Percentiles rank a stretch among this genome's conserved stretches.
phyloP scores from a whole-genome alignment of 1,284 basidiomycete genomes.

The Apiotrichum siamense region DNA sequence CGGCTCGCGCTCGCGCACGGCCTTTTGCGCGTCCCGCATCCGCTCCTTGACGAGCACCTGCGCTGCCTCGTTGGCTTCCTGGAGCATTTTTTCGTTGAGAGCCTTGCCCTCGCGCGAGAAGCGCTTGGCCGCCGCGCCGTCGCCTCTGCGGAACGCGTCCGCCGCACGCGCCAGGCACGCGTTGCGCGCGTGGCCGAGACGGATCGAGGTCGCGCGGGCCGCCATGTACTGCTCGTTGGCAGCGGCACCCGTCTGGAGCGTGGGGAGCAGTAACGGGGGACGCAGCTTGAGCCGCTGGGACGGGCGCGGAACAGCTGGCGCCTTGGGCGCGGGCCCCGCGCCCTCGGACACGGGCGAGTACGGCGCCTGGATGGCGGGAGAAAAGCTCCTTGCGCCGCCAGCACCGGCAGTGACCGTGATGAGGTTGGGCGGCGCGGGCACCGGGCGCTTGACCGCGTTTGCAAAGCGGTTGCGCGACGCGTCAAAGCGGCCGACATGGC shows the following conservation, averaged over 20 bases:
- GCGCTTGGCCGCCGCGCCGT: slow-evolving; percentile 87
- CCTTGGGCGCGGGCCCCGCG: slow-evolving; percentile 5
- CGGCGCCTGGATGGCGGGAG: slow-evolving; percentile 18
- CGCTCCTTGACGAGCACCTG: slow-evolving; percentile 72
- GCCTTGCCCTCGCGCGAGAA: slow-evolving; percentile 91
- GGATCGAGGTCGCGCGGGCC: slow-evolving; percentile 76
- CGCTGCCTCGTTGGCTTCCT: slow-evolving; percentile 75
- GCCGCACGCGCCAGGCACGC: slow-evolving; percentile 91
- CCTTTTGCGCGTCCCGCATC: slow-evolving; percentile 65
- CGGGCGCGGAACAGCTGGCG: slow-evolving; percentile 58
- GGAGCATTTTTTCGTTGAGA: slow-evolving; percentile 79
- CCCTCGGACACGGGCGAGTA: slow-evolving; percentile 10
- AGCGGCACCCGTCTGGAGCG: slow-evolving; percentile 71
- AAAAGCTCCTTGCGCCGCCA: slow-evolving; percentile 27
- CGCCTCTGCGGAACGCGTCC: slow-evolving; percentile 88
- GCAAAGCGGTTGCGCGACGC: slow-evolving; percentile 78
- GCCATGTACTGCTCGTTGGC: slow-evolving; percentile 77
- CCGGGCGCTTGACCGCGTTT: slow-evolving; percentile 45
- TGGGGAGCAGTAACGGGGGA: slow-evolving; percentile 76
- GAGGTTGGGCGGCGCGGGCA: slow-evolving; percentile 24
- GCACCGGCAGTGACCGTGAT: slow-evolving; percentile 15
- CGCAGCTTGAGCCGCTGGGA: slow-evolving; percentile 77
- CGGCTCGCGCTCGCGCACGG: slow-evolving; percentile 61
- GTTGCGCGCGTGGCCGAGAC: slow-evolving; percentile 87
- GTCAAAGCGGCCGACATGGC: slow-evolving; percentile 53